Base-by-base conservation (phyloP, 2,329 filamentous ascomycete genomes). In the Penicillium sp. region DNA sequence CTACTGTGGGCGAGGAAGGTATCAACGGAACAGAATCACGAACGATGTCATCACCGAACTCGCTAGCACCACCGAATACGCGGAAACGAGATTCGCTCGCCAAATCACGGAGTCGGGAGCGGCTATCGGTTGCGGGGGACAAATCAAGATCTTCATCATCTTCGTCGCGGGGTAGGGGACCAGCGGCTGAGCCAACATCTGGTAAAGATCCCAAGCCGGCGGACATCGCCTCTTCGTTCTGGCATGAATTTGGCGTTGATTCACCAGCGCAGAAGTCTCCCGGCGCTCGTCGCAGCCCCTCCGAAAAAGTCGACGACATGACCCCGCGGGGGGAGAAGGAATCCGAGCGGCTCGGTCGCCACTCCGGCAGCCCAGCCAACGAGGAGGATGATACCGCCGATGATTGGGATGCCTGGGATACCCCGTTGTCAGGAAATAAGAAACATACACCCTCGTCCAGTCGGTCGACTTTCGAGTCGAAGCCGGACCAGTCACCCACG, bases 1-100 rank as follows among this genome's bases (percentile, higher is more conserved):
- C 93, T 14, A 96, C 95, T 0, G 92, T 99, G 7, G 95, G 95
- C 24, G 95, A 99, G 54, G 95, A 99, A 77, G 90, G 87, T 16
- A 85, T 91, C 61, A 86, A 81, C 58, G 87, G 86, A 43, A 77
- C 77, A 33, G 73, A 75, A 59, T 70, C 75, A 59, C 64, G 76
- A 56, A 66, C 69, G 55, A 62, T 70, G 59, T 65, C 73, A 47
- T 60, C 66, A n/a, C 37, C 67, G 61, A 61, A 56, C 16, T 65
- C 64, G 37, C 45, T 66, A 50, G 57, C 57, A 46, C 61, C 61
- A 22, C 37, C 59, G 13, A 55, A 56, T 39, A 37, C 59, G 26
- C 67, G 68, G 42, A 69, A 68, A 51, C 67, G 67, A 45, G 68
- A 72, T 55, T 72, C 72, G 10, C 68, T 68, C 33, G 69, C 68